A percentile compares a stretch with the other conserved stretches of the same genome.
phyloP scores from a whole-genome alignment of 164 flowering plant species.

The Brasenia schreberi region DNA sequence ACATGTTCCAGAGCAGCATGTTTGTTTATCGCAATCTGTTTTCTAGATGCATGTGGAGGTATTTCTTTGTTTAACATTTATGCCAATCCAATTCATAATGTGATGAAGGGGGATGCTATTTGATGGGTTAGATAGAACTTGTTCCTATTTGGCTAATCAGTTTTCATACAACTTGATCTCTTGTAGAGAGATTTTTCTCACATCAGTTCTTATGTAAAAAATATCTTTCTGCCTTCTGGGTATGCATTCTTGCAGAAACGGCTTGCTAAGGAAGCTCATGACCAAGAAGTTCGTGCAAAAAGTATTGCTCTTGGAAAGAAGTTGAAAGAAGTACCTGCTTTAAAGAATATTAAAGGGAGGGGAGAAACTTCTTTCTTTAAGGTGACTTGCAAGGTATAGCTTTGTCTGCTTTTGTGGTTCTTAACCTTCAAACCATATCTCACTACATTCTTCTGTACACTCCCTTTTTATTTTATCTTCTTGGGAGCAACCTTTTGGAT shows the following conservation, averaged over 20 bases:
- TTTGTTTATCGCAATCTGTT: no score
- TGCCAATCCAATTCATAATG: no score
- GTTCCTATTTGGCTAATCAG: no score
- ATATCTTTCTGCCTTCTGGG: no score
- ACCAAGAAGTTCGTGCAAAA: constrained; percentile 80
- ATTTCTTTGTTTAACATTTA: no score
- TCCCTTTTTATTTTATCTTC: background rate
- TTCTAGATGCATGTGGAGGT: no score
- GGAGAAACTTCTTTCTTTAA: constrained; percentile 90
- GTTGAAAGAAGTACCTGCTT: constrained; percentile 45
- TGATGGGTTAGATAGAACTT: no score
- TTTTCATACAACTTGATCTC: no score
- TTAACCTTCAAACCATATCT: background rate
- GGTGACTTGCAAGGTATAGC: constrained; percentile 85
- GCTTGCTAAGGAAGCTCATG: constrained; percentile 82
- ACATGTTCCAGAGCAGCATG: no score
- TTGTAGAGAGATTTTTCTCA: no score
- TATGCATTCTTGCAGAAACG: constrained; percentile 49
- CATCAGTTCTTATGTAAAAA: no score
- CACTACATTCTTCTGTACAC: background rate
- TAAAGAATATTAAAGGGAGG: constrained; percentile 63
- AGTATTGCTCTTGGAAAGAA: constrained; percentile 79
- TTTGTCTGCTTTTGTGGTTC: background rate
- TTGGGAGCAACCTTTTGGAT: background rate
- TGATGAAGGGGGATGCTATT: no score